Evolutionary conservation across 2,329 filamentous ascomycete species (phyloP).

Genomic region (Graphilbum fragrans): DNA sequence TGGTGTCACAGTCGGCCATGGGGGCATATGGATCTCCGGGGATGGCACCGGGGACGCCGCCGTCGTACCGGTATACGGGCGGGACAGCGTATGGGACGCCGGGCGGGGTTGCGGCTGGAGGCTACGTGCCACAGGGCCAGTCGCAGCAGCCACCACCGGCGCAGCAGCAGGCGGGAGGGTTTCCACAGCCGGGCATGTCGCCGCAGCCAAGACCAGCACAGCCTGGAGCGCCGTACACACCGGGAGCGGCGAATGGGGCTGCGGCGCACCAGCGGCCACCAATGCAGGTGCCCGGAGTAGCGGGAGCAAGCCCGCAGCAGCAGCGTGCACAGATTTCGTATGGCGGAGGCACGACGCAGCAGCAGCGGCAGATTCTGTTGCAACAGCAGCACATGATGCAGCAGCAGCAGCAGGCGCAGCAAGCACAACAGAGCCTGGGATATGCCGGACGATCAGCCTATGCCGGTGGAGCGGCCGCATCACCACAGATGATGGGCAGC

Average conservation of each 20-base stretch:
- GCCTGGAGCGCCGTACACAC: slow-evolving; percentile 16
- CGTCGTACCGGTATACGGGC: slow-evolving; percentile 22
- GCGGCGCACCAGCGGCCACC: slow-evolving; percentile 28
- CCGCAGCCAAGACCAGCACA: slow-evolving; percentile 18
- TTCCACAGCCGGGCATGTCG: slow-evolving; percentile 1
- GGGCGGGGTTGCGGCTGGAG: background rate
- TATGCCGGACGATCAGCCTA: too few species aligned
- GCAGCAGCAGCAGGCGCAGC: background rate
- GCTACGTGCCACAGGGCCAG: slow-evolving; percentile 12
- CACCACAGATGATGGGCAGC: slow-evolving; percentile 7
- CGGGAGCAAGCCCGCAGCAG: slow-evolving; percentile 12
- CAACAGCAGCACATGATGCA: background rate
- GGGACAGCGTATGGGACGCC: slow-evolving; percentile 1
- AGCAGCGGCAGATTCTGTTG: background rate
- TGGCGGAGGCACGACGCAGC: background rate
- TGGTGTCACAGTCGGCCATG: slow-evolving; percentile 18
- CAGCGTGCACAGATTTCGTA: background rate
- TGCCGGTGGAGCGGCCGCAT: slow-evolving; percentile 18
- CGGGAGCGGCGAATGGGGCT: slow-evolving; percentile 32
- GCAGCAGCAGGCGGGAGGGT: slow-evolving; percentile 10
- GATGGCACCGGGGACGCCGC: slow-evolving; percentile 26
- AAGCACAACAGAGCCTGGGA: slow-evolving; percentile 2
- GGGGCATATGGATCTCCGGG: slow-evolving; percentile 24
- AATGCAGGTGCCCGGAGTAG: slow-evolving; percentile 19
- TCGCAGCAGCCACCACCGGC: slow-evolving; percentile 12